Evolutionary conservation across 768 basidiomycete genomes (phyloP), one percentile per base, ranked within the genome.

Genomic region (Phylloporus sp.): DNA sequence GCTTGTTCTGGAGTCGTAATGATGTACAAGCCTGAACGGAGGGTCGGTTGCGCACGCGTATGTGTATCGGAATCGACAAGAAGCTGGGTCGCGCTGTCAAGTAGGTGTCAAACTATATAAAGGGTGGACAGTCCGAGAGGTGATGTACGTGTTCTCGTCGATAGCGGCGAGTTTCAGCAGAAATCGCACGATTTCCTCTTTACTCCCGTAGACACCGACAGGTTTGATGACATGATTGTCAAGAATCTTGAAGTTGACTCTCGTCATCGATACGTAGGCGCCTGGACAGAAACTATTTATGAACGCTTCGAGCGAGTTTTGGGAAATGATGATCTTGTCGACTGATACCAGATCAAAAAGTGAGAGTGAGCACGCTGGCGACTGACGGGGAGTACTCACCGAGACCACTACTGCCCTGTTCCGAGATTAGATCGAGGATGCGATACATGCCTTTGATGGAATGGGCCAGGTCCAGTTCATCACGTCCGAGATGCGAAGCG

Each of bases 291-390:
- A 37, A 15, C 56, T 57, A 41, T 81, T 77, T 54, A 79, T 71
- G 41, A 82, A 73, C 3, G 64, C 50, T 48, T 66, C 63, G 11
- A 83, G 62, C 3, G 77, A 74, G 3, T 71, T 63, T 57, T 80
- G 78, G 2, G 69, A 67, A 23, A 84, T 83, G 59, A 83, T 75
- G 26, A 83, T 73, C 56, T 84, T 83, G 53, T 81, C 79, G 31
- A 81, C 81, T 80, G 49, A 42, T 39, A 15, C 23, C n/a, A 40
- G 9, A 42, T n/a, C 15, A 20, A 41, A 13, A 1, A 28, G n/a
- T 47, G 9, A 27, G 9, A 31, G 27, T 9, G 28, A 14, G 6
- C 5, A 18, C 3, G 18, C 6, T 5, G 1, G 23, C 8, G n/a
- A n/a, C 14, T 13, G 5, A 39, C 7, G 18, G 10, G 18, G 11